Evolutionary conservation across 208 protist species (phyloP).

Genomic region (Trypanosoma rangeli): DNA sequence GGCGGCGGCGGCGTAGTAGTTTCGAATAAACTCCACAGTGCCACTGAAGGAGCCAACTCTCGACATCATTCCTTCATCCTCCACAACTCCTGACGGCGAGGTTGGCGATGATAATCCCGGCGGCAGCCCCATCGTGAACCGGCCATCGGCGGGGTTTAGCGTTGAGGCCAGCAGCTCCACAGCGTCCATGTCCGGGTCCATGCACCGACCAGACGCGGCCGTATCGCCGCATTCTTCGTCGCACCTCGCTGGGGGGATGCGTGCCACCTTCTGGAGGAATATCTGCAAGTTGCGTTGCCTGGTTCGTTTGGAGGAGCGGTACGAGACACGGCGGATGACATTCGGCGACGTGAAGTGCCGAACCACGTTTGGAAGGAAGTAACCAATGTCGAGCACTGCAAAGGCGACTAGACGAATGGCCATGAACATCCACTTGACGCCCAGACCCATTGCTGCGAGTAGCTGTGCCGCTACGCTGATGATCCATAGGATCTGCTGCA

Average conservation of each 20-base stretch:
- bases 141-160: conserved; percentile 66
- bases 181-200: not conserved
- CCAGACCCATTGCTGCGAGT: conserved; percentile 74
- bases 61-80: not conserved
- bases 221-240: not conserved
- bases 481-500: conserved; percentile 72
- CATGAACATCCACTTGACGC: conserved; percentile 78
- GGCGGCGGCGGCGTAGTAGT: conserved; percentile 10
- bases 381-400: conserved; percentile 47
- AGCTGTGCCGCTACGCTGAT: conserved; percentile 45
- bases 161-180: conserved; percentile 36
- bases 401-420: conserved; percentile 59
- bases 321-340: conserved; percentile 78
- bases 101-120: conserved; percentile 6
- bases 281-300: conserved; percentile 57
- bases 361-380: conserved; percentile 64
- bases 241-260: not conserved
- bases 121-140: conserved; percentile 51
- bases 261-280: conserved; percentile 29
- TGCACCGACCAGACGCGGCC: not conserved
- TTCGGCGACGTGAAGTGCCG: conserved; percentile 75
- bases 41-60: conserved; percentile 1
- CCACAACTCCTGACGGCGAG: not conserved
- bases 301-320: conserved; percentile 61
- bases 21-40: conserved; percentile 2